Base-by-base conservation (phyloP, 176 grass and related monocot genomes). In the Carex cristatella region DNA sequence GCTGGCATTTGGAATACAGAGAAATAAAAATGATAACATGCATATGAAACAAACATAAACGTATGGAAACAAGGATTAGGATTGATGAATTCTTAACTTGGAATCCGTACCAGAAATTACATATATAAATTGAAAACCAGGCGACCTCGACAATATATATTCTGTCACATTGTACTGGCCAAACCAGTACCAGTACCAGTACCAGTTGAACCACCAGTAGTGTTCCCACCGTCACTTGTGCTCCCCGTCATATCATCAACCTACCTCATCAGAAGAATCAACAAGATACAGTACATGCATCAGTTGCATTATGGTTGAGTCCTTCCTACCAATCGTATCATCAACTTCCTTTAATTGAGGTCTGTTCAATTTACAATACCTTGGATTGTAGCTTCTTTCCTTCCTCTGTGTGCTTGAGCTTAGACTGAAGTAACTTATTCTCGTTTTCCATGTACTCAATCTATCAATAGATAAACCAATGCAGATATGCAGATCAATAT, bases 361-460 rank as follows among this genome's bases (percentile, higher is more conserved):
- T 35, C 33, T 35, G 33, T 35, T 35, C 1, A 35, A 35, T 35
- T 35, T 35, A 35, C 33, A 35, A 3, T 35, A 35, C 33, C 33
- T 35, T 3, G 33, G 33, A 35, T 35, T 35, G 0, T 35, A 35
- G 33, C 33, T 35, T 35, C 2, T 35, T 35, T 35, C 33, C 33
- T 1, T 35, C 40, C 40, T 42, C 40, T 42, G 4, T 5, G 40
- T 42, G 40, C 40, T 42, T 42, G 40, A 42, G 5, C 35, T 92
- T 97, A 70, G 68, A 84, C 27, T 87, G 84, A 53, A 94, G 89
- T 57, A 88, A 84, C 23, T 92, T 89, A 54, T 92, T 97, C 82
- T 94, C 90, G 38, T 85, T 91, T 84, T 92, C 88, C 32, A 97
- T 88, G 61, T 87, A 92, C 16, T 94, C 94, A 42, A 97, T 83